Evolutionary conservation across 768 basidiomycete genomes (phyloP), one percentile per base, ranked within the genome.

Genomic region (Rhizopogon vulgaris): DNA sequence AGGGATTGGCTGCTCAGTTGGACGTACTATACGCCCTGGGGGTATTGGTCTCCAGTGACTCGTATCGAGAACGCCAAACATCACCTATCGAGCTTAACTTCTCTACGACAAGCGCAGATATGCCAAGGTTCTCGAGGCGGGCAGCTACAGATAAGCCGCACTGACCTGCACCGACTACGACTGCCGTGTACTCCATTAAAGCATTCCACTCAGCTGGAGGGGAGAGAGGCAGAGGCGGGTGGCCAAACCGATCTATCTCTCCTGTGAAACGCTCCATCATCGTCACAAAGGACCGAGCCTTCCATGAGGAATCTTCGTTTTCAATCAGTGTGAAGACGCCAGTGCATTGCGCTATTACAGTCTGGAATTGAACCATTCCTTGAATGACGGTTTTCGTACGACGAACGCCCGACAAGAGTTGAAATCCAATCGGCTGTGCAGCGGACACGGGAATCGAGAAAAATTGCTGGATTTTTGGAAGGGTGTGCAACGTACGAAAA

Each of bases 1-100:
- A 43, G 3, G 11, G 10, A 2, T 43, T 30, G 11, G 17, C 3
- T 25, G 22, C 22, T 37, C 22, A 5, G 27, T 10, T 14, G 28
- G 10, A 39, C 55, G n/a, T 32, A 54, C 55, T 56, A 8, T 38
- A 56, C 7, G 41, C 39, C 17, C 24, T 49, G 6, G 55, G 55
- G 12, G 55, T 56, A 45, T 56, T 56, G 2, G 42, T 48, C 24
- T 56, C 45, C 37, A 87, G 66, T 9, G 82, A 76, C 50, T 84
- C 78, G 61, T 89, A 88, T 36, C 87, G 71, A 36, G 75, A 70
- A 52, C 84, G 69, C 85, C 84, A 87, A 46, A 77, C 78, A 60
- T 86, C 78, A 0, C 86, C 85, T 24, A 86, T 74, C 17, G 78
- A 67, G 10, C 61, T 53, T 47, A 82, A 76, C 64, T 76, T 80